A percentile compares a stretch with the other conserved stretches of the same genome.
Evolutionary conservation across 2,329 filamentous ascomycete genomes (phyloP).

Genomic region (Hypomyces rosellus): DNA sequence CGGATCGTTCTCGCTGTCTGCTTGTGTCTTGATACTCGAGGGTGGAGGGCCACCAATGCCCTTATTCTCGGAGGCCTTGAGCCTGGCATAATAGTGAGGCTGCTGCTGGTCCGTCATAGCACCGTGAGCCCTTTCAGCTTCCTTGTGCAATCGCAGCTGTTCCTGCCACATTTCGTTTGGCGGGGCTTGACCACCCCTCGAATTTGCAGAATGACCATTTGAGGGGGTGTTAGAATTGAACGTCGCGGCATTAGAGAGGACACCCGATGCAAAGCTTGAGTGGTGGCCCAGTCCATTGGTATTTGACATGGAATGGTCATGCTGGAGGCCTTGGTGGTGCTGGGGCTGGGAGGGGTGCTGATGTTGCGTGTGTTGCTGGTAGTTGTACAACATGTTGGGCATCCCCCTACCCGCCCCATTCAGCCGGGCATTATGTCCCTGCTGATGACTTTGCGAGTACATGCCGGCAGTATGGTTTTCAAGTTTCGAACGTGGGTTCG

Average conservation of each 20-base stretch:
- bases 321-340: conserved; percentile 54
- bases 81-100: conserved; percentile 65
- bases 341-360: conserved; percentile 61
- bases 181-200: conserved; percentile 45
- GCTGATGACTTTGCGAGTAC: conserved; percentile 68
- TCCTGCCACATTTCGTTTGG: conserved; percentile 75
- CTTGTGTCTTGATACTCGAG: conserved; percentile 40
- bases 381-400: conserved; percentile 62
- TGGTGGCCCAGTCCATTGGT: conserved; percentile 48
- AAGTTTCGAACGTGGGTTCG: conserved; percentile 14
- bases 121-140: conserved; percentile 64
- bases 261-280: conserved; percentile 27
- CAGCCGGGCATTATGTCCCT: conserved; percentile 68
- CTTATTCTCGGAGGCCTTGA: conserved; percentile 64
- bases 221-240: conserved; percentile 50
- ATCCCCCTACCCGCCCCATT: conserved; percentile 55
- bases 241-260: conserved; percentile 58
- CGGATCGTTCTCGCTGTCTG: conserved; percentile 46
- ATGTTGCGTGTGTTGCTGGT: conserved; percentile 54
- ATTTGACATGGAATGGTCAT: conserved; percentile 50
- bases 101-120: conserved; percentile 64
- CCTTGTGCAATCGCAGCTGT: conserved; percentile 74
- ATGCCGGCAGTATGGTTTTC: conserved; percentile 42
- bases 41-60: conserved; percentile 53
- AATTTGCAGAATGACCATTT: conserved; percentile 48